Evolutionary conservation across 495 filamentous ascomycete genomes (phyloP), one percentile per base, ranked within the genome.

Genomic region (Echria macrotheca): DNA sequence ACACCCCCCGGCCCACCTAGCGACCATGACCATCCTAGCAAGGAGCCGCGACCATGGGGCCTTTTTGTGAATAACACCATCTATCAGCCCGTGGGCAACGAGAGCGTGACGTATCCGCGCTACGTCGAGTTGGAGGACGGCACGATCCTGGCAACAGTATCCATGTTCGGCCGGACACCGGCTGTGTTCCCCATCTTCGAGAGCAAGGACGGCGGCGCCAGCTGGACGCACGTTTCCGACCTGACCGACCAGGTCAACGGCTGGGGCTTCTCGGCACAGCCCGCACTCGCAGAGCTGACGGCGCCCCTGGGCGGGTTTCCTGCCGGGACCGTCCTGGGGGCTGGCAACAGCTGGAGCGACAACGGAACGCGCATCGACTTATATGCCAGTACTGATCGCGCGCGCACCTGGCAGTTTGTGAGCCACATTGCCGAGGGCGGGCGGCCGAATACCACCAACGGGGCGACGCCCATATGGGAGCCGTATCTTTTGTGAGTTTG

Each of bases 401-500:
- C 79, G 11, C 46, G 58, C 25, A 82, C 76, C 4, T 88, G 83
- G 83, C 58, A 78, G 21, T 88, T 87, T 50, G 69, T 86, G 32
- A 80, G 75, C 36, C 74, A 80, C 54, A 76, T 86, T 38, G 83
- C 82, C 1, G 58, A 68, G n/a, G 85, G 83, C 10, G 85, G 83
- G 11, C 69, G 69, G 35, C 80, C 82, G 0, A 55, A 66, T 17
- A 80, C 85, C 0, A 67, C 73, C 46, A 85, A 86, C 59, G 83
- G 81, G 3, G 44, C 75, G 29, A 83, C 81, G 0, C 81, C 83
- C 2, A 75, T 87, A 5, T 87, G 84, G 84, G 84, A 88, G 61
- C 84, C 84, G 0, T 85, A 81, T 58, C 59, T 87, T 15, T 53
- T 86, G 67, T 57, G 15, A 12, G 59, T 51, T 3, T n/a, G 4